A percentile compares a stretch with the other conserved stretches of the same genome.
phyloP scores from a whole-genome alignment of 495 filamentous ascomycete genomes.

The Xylaria grammica region DNA sequence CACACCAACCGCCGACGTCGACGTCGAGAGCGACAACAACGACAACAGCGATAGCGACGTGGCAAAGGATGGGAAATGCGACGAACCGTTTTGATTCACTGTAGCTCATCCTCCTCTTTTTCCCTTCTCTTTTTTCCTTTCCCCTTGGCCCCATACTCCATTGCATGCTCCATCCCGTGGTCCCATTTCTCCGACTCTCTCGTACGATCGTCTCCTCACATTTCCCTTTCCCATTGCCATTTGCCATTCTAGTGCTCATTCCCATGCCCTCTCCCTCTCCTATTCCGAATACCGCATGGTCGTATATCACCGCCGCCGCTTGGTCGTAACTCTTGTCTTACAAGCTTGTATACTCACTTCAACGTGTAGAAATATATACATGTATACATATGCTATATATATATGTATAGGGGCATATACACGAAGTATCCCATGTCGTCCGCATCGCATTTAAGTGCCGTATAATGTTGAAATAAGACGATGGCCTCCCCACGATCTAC shows the following conservation, averaged over 20 bases:
- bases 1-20: background rate
- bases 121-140: background rate
- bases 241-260: too few species aligned
- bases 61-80: constrained; percentile 11
- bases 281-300: background rate
- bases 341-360: too few species aligned
- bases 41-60: constrained; percentile 6
- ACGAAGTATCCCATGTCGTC: too few species aligned
- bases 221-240: background rate
- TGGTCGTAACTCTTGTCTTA: too few species aligned
- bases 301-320: background rate
- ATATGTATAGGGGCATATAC: too few species aligned
- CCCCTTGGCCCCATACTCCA: too few species aligned
- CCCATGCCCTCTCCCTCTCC: background rate
- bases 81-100: constrained; percentile 3
- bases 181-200: constrained; percentile 9
- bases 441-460: background rate
- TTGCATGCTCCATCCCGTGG: too few species aligned
- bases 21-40: background rate
- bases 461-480: background rate
- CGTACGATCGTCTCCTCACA: background rate
- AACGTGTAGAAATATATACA: too few species aligned
- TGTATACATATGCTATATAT: too few species aligned
- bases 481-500: constrained; percentile 15
- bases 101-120: background rate